Base-by-base conservation (phyloP, 148 eudicot genomes). In the Diospyros kaki region DNA sequence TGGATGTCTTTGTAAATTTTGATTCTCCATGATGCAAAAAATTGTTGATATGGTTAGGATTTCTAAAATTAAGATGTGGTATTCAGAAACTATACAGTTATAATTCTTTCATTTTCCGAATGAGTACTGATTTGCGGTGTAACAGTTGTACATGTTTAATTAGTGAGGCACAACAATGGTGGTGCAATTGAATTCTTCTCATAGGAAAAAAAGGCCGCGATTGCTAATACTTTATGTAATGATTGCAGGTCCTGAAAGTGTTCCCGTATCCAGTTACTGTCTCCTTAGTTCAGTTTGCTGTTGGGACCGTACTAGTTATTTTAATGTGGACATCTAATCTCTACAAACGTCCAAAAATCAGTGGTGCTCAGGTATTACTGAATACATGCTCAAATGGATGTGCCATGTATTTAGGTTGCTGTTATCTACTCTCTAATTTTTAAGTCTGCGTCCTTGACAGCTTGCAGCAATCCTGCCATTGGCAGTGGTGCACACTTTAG, bases 281-380 rank as follows among this genome's bases (percentile, higher is more conserved):
- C 72, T 84, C 94, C 45, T 66, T 81, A 69, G 78, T 86, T 75
- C 98, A 95, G 80, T 92, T 95, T 83, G 93, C 93, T 42, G 87
- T 89, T 74, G 98, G 98, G 64, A 66, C 91, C 52, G 87, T 88
- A 12, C 76, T 92, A 41, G 94, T 87, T 15, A 71, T 89, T 63
- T 80, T 88, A 17, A 95, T 92, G 97, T 95, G 98, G 98, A 77
- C 84, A 17, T 66, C 81, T 50, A 92, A 92, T 82, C 87, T 95
- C 63, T 83, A 87, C 85, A 90, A 83, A 81, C 86, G 89, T 58
- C 98, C 98, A 7, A 92, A 87, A 80, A 83, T 95, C 70, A 92
- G 87, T 61, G 83, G 81, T 51, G 82, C 84, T 51, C 97, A 90
- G 97, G 98, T 95, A 84, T 28, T 13, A 28, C 60, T 73, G 41